These are phyloP conservation scores for Yamadazyma olivae DNA, from an alignment of 805 yeast species.

Conservation along the genomic window DNA sequence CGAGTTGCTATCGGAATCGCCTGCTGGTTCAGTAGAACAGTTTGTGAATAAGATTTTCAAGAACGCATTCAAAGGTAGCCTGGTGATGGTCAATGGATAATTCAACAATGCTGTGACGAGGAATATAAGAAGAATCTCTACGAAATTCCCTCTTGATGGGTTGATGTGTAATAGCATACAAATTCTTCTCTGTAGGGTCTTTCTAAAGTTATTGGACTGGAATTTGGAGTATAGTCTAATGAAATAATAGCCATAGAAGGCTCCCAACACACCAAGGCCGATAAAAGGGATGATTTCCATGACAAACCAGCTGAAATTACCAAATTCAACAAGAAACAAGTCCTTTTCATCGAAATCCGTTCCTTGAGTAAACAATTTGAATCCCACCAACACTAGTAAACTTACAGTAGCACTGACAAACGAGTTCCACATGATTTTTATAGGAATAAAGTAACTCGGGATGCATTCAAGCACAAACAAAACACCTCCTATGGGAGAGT, in stretches of 20 bases:
- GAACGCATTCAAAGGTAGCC: slow-evolving; percentile 53
- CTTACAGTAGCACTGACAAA: slow-evolving; percentile 78
- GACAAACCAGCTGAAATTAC: slow-evolving; percentile 68
- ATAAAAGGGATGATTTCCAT: slow-evolving; percentile 72
- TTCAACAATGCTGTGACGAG: slow-evolving; percentile 51
- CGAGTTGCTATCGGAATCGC: slow-evolving; percentile 17
- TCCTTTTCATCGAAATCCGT: slow-evolving; percentile 43
- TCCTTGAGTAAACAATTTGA: slow-evolving; percentile 39
- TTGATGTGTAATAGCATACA: slow-evolving; percentile 19
- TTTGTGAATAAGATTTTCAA: slow-evolving; percentile 68
- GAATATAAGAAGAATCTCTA: slow-evolving; percentile 50
- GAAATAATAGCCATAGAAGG: slow-evolving; percentile 57
- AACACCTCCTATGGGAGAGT: slow-evolving; percentile 87
- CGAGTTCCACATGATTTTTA: slow-evolving; percentile 75
- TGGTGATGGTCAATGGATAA: slow-evolving; percentile 53
- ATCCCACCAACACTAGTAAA: slow-evolving; percentile 52
- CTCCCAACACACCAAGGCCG: slow-evolving; percentile 69
- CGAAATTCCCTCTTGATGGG: slow-evolving; percentile 22
- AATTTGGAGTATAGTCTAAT: slow-evolving; percentile 43
- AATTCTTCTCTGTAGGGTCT: slow-evolving; percentile 15
- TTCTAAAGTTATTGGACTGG: slow-evolving; percentile 29
- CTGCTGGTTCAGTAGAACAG: slow-evolving; percentile 36
- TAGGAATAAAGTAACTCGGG: slow-evolving; percentile 60
- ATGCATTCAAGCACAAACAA: slow-evolving; percentile 70
- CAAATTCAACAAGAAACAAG: slow-evolving; percentile 59